Base-by-base conservation (phyloP, 2,329 filamentous ascomycete genomes). In the Teratosphaeria pseudoeucalypti region DNA sequence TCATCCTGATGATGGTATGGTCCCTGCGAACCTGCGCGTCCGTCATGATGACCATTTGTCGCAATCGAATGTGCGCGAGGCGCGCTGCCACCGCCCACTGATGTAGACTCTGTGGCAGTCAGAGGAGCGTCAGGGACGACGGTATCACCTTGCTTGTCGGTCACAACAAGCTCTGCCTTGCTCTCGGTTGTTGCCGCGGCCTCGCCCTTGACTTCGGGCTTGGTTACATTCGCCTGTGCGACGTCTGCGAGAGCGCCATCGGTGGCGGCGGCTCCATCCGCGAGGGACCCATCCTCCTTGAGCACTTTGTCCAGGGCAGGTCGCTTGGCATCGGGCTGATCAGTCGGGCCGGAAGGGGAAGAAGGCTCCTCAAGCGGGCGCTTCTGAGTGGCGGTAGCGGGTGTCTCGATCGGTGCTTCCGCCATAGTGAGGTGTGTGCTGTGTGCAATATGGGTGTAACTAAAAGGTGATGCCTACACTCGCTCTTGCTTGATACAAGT, bases 281-380 rank as follows among this genome's bases (percentile, higher is more conserved):
- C 37, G 19, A 26, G 53, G 29, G 82, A 66, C 52, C 63, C 70
- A 5, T 78, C 85, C 58, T 84, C 86, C 74, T 88, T 90, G 68
- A 88, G 81, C 67, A 91, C 81, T 80, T 97, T 99, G 78, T 97
- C 92, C 63, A 99, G 85, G 47, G 94, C 94, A 55, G 90, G 94
- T 67, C 94, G 89, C 80, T 99, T 99, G 63, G 94, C 94, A 68
- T 99, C 94, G 58, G 95, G 94, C 74, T 96, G 92, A 70, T 97
- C 94, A 72, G 85, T 90, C 47, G 88, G 87, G 63, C 89, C 89
- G 34, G 91, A 95, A 39, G 94, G 94, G 10, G 94, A 99, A 19
- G 94, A 97, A 11, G 92, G 89, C 73, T 97, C 94, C 81, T 99
- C 94, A 65, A 99, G 85, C 62, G 94, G 94, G 71, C 94, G 91